A percentile compares a stretch with the other conserved stretches of the same genome.
phyloP scores from a whole-genome alignment of 305 asterid species.

The Solanum hybrid region DNA sequence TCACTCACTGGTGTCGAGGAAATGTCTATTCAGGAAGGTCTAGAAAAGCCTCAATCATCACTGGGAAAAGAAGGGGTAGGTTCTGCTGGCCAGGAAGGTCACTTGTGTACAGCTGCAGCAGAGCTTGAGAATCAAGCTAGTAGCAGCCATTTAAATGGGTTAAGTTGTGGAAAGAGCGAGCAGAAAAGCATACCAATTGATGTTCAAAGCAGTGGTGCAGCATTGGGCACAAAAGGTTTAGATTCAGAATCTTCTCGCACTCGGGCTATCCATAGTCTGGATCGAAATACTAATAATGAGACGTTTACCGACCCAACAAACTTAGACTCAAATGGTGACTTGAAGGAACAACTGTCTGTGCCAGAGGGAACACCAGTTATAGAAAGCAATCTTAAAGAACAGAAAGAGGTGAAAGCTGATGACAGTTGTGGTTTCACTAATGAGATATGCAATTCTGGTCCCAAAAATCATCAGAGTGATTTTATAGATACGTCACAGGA shows the following conservation, averaged over 20 bases:
- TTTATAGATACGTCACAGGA: conserved; percentile 19
- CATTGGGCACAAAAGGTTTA: conserved; percentile 27
- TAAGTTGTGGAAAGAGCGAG: conserved; percentile 22
- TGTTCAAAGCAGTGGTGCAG: conserved; percentile 22
- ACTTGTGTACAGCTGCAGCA: conserved; percentile 16
- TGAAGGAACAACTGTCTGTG: conserved; percentile 18
- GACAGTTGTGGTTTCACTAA: conserved; percentile 22
- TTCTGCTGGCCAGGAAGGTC: conserved; percentile 32
- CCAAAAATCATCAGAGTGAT: conserved; percentile 31
- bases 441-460: conserved; percentile 25
- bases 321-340: conserved; percentile 12
- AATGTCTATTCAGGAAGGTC: conserved; percentile 28
- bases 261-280: conserved; percentile 24
- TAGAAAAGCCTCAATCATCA: conserved; percentile 23
- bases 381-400: conserved; percentile 29
- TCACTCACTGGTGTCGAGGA: conserved; percentile 22
- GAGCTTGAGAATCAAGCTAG: conserved; percentile 35
- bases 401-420: conserved; percentile 33
- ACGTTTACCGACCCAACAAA: conserved; percentile 20
- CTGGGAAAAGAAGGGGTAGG: conserved; percentile 21
- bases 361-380: conserved; percentile 22
- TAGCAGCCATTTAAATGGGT: conserved; percentile 42
- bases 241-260: conserved; percentile 49
- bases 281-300: conserved; percentile 30
- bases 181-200: conserved; percentile 19